Base-by-base conservation (phyloP, 306 rosid genomes). In the Chamaecrista fasciculata region DNA sequence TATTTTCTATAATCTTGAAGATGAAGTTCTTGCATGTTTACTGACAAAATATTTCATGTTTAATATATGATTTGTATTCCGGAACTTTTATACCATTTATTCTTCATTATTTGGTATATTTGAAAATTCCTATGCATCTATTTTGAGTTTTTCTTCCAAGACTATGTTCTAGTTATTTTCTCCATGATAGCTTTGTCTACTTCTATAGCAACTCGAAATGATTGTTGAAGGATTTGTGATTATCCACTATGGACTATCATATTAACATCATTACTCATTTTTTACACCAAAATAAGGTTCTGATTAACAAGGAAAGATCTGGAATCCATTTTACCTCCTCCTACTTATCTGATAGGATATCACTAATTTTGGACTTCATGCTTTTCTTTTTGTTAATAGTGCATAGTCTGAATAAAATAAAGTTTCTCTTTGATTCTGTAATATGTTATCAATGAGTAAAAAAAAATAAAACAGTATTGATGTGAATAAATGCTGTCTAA, bases 321-420 rank as follows among this genome's bases (percentile, higher is more conserved):
- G 26, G 14, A 44, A 66, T 75, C 57, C 49, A 55, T 59, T 46
- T 46, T 21, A 20, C 52, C 79, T 68, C 43, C 73, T n/a, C 47
- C 52, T 57, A 56, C 39, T 9, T n/a, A n/a, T 6, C 3, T 69
- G 52, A 39, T 53, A 42, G 60, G 42, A n/a, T 69, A 53, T 40
- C 31, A 18, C 33, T 29, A 29, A 69, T 37, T 4, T 26, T 50
- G 20, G 39, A 63, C 36, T 16, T 0, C 16, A 4, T 19, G 14
- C 66, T 65, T 43, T 37, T 65, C 23, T n/a, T 33, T 74, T 5
- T 23, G 21, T 29, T 11, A 10, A 29, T 12, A 51, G 39, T 25
- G 11, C 14, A 10, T 40, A 28, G 26, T 40, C 48, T 53, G 20
- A 4, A 43, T 40, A 29, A 26, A 62, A 51, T 12, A n/a, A n/a